Evolutionary conservation across 306 rosid species (phyloP).

Genomic region (Morella rubra): DNA sequence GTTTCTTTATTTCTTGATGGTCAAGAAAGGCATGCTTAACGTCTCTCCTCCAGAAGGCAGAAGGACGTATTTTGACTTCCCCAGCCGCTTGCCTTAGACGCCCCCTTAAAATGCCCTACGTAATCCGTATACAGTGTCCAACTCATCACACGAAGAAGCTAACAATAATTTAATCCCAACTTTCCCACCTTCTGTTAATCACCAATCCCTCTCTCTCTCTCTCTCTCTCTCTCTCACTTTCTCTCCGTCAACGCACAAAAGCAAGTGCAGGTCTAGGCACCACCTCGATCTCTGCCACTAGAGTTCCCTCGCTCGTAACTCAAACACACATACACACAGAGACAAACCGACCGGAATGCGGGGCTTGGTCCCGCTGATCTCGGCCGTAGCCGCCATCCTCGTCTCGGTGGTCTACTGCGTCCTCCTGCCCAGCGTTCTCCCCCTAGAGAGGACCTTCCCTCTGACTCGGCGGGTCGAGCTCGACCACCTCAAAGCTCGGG

Average conservation of each 20-base stretch:
- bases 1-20: background rate
- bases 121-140: too few relatives aligned
- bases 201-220: too few relatives aligned
- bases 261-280: background rate
- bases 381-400: slow-evolving; percentile 25
- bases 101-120: too few relatives aligned
- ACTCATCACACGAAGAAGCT: too few relatives aligned
- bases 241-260: background rate
- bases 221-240: slow-evolving; percentile 4
- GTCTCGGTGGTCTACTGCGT: slow-evolving; percentile 41
- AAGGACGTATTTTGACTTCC: too few relatives aligned
- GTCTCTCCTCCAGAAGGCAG: too few relatives aligned
- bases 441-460: slow-evolving; percentile 61
- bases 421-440: slow-evolving; percentile 45
- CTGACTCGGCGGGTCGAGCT: slow-evolving; percentile 45
- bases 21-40: slow-evolving; percentile 15
- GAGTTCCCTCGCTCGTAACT: slow-evolving; percentile 11
- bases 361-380: slow-evolving; percentile 30
- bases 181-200: too few relatives aligned
- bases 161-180: too few relatives aligned
- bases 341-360: slow-evolving; percentile 42
- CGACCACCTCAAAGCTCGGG: slow-evolving; percentile 60
- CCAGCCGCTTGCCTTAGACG: too few relatives aligned
- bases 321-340: background rate
- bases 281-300: slow-evolving; percentile 32